Percentiles rank a stretch among this genome's conserved stretches.
Conservation (phyloP, 129 eudicot species). For the Pulicaria dysenterica region DNA sequence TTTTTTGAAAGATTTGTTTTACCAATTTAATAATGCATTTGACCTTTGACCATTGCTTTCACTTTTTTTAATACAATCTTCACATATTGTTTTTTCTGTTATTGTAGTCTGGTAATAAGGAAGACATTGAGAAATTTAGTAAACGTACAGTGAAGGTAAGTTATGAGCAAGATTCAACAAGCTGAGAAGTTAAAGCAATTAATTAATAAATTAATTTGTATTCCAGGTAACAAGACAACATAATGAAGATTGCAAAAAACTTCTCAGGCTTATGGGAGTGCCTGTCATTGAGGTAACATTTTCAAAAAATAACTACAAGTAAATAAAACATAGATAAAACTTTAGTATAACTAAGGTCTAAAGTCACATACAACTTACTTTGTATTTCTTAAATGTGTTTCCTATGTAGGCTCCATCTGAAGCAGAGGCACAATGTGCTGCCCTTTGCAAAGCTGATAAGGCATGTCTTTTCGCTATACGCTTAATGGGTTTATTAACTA, state of each 20-base stretch:
- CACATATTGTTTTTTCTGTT: conserved; percentile 3
- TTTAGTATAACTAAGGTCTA: not conserved
- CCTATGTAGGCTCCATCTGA: conserved; percentile 90
- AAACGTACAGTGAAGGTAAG: conserved; percentile 89
- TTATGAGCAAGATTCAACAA: not conserved
- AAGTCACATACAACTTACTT: conserved; percentile 7
- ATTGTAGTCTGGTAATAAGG: conserved; percentile 75
- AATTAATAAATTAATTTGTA: not conserved
- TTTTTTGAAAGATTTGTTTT: no score
- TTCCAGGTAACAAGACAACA: conserved; percentile 84
- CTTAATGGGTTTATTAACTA: no score
- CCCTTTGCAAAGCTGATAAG: conserved; percentile 91
- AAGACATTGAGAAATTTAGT: conserved; percentile 91
- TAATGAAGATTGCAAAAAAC: conserved; percentile 88
- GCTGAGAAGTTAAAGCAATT: not conserved
- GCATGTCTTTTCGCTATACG: conserved; percentile 38
- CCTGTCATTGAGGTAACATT: conserved; percentile 82
- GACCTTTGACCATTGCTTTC: not conserved
- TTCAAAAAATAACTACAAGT: no score
- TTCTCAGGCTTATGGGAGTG: conserved; percentile 88
- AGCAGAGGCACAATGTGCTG: conserved; percentile 99
- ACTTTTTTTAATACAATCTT: not conserved
- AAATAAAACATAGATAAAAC: not conserved
- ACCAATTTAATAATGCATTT: not conserved
- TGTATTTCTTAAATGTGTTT: conserved; percentile 4